A percentile compares a stretch with the other conserved stretches of the same genome.
These are phyloP conservation scores for Mycena vulgaris DNA, from an alignment of 768 basidiomycete species.

Conservation along the genomic window DNA sequence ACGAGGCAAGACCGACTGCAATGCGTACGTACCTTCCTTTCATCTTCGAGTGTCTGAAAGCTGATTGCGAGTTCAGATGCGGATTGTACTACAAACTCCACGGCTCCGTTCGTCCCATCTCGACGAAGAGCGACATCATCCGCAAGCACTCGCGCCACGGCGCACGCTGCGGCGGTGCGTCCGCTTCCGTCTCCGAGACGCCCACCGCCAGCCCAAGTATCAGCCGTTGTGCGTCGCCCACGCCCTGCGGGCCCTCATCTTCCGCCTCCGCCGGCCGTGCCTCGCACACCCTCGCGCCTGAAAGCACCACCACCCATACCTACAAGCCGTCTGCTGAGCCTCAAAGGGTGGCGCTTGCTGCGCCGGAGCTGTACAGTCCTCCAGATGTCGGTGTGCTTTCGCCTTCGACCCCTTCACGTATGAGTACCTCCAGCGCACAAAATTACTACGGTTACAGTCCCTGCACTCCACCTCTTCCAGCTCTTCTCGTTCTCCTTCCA, in stretches of 20 bases:
- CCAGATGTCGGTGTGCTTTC: no score
- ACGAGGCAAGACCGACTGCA: constrained; percentile 93
- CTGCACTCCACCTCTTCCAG: no score
- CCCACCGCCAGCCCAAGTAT: constrained; percentile 84
- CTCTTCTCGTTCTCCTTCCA: no score
- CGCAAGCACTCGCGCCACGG: constrained; percentile 90
- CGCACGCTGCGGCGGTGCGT: constrained; percentile 70
- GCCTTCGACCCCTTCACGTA: no score
- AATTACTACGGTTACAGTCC: not conserved
- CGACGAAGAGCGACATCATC: constrained; percentile 93
- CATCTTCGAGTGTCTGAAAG: constrained; percentile 4
- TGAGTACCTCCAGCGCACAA: no score
- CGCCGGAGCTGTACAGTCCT: no score
- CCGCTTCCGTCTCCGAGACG: constrained; percentile 64
- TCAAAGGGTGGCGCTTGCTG: no score
- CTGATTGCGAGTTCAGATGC: constrained; percentile 62
- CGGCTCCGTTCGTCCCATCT: constrained; percentile 88
- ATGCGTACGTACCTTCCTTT: constrained; percentile 70
- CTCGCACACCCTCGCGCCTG: constrained; percentile 79
- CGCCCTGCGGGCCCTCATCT: constrained; percentile 70
- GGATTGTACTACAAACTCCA: constrained; percentile 90
- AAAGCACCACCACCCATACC: constrained; percentile 69
- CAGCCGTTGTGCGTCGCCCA: constrained; percentile 81
- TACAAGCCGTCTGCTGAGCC: constrained; percentile 68
- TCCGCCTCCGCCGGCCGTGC: constrained; percentile 70